Evolutionary conservation across 176 grass and related monocot species (phyloP).

Genomic region (Zoysia japonica): DNA sequence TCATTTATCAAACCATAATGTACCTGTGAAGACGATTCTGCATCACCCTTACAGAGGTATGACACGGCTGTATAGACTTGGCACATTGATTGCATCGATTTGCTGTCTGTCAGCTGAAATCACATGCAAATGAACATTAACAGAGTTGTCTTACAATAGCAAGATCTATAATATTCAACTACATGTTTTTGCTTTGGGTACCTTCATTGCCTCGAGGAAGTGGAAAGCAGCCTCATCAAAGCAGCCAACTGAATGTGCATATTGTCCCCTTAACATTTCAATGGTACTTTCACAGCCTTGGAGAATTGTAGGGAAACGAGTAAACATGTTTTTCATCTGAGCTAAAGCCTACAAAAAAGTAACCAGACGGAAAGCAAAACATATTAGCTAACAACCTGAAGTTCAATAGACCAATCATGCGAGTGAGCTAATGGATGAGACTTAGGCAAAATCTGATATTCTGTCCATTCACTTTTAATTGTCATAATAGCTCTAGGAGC

Average conservation of each 20-base stretch:
- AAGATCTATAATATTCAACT: not conserved
- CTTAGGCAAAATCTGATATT: no score
- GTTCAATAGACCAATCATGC: not conserved
- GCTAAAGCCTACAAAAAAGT: constrained; percentile 58
- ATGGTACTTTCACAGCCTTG: constrained; percentile 85
- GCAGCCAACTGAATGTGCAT: constrained; percentile 92
- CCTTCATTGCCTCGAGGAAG: constrained; percentile 75
- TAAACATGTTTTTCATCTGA: constrained; percentile 81
- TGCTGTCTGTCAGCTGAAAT: constrained; percentile 84
- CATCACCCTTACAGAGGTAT: constrained; percentile 84
- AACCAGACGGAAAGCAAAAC: constrained; percentile 26
- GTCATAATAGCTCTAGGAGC: no score
- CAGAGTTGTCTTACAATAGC: not conserved
- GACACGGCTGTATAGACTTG: constrained; percentile 96
- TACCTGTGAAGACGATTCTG: constrained; percentile 91
- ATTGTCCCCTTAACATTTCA: constrained; percentile 84
- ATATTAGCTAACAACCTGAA: not conserved
- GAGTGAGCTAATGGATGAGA: not conserved
- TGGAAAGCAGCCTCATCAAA: constrained; percentile 88
- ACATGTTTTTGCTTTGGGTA: constrained; percentile 12
- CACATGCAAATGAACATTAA: constrained; percentile 30
- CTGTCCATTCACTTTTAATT: no score
- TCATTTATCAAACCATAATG: not conserved
- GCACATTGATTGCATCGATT: constrained; percentile 95
- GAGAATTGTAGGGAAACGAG: constrained; percentile 78